Evolutionary conservation across 163 green algal genomes (phyloP), one percentile per base, ranked within the genome.

Genomic region (Chlorella variabilis): DNA sequence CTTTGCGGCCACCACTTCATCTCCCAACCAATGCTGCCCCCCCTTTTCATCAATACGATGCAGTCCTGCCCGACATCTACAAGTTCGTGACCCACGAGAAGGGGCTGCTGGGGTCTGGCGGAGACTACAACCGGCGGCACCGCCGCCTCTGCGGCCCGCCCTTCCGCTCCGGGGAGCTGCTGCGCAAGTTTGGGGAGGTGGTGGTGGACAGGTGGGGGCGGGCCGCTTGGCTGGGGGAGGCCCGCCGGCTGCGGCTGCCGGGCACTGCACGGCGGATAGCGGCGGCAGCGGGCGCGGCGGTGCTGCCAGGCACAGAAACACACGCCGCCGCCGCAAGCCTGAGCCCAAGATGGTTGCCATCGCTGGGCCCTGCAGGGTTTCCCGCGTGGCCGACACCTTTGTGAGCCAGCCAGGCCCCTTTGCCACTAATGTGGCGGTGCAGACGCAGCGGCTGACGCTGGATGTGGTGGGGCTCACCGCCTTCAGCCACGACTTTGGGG

Each of bases 81-180:
- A 82, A 85, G 73, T 91, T 86, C 38, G 88, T 94, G 27, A 94
- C 89, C 20, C 79, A 94, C 33, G 90, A 91, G 62, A 93, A 95
- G 82, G 92, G 92, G 34, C 90, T 96, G 56, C 86, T 95, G 42
- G 91, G 92, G 15, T 89, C 70, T 39, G 39, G 49, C 6, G 92
- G 89, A 33, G 91, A 89, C 41, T 96, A 96, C 89, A 96, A 96
- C 77, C 74, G 78, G 3, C 83, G 87, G 51, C 92, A 96, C 86
- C 80, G 92, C 33, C 63, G 83, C 36, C 86, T 96, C 78, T 94
- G 90, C 82, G 81, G 86, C 45, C 89, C 89, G 34, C 87, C 91
- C 31, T 96, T 96, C 88, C 86, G 90, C 33, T 88, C 56, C 51
- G 79, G 69, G 20, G 41, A 69, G 29, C 84, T 90, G 70, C 89